phyloP scores from a whole-genome alignment of 2,329 filamentous ascomycete genomes.

The Cladosporium sp. region DNA sequence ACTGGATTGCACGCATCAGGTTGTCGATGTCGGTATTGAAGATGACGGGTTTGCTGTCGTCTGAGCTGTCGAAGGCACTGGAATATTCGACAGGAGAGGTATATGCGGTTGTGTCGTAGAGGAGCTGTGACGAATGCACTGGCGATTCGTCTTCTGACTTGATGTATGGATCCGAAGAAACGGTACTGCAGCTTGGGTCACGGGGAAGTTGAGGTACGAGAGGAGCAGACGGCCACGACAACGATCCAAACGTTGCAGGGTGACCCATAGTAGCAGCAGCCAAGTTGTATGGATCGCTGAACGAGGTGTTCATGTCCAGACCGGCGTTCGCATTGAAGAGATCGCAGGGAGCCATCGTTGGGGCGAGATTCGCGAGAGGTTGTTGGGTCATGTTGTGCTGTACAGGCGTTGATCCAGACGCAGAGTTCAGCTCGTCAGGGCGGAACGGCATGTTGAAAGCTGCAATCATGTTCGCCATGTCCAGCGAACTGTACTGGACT shows the following conservation, averaged over 20 bases:
- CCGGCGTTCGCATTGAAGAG: slow-evolving; percentile 15
- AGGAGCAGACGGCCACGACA: slow-evolving; percentile 18
- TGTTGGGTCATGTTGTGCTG: not conserved
- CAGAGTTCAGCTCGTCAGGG: slow-evolving; percentile 17
- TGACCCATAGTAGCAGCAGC: not conserved
- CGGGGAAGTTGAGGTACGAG: not conserved
- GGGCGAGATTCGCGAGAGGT: not conserved
- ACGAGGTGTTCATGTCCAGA: slow-evolving; percentile 7
- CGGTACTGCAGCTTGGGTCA: slow-evolving; percentile 4
- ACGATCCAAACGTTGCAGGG: slow-evolving; percentile 16
- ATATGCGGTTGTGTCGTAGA: slow-evolving; percentile 30
- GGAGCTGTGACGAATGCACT: slow-evolving; percentile 34
- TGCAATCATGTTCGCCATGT: slow-evolving; percentile 24
- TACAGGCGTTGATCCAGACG: slow-evolving; percentile 8
- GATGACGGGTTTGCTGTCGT: slow-evolving; percentile 40
- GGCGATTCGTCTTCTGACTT: slow-evolving; percentile 38
- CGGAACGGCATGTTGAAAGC: slow-evolving; percentile 25
- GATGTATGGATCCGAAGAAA: slow-evolving; percentile 31
- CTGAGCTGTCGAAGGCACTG: slow-evolving; percentile 39
- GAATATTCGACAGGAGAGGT: slow-evolving; percentile 31
- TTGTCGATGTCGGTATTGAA: slow-evolving; percentile 81
- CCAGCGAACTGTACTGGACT: slow-evolving; percentile 19
- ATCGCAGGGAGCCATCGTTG: slow-evolving; percentile 19
- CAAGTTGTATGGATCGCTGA: slow-evolving; percentile 13
- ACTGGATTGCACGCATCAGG: slow-evolving; percentile 81